Evolutionary conservation across 257 asterid species (phyloP), one percentile per base, ranked within the genome.

Genomic region (Primulina tabacum): DNA sequence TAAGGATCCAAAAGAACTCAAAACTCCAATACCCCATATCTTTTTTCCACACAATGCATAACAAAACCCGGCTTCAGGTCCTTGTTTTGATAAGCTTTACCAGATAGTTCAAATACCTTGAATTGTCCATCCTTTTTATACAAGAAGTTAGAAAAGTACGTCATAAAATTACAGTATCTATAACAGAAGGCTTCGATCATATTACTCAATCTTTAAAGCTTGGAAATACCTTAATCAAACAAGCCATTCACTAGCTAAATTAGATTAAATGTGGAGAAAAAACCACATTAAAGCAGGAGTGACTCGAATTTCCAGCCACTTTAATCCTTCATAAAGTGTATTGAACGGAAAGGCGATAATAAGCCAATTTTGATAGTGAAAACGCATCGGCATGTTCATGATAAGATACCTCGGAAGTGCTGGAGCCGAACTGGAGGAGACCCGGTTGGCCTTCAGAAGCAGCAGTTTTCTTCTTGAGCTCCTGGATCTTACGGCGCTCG

Each of bases 401-500:
- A 38, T 5, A 65, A 26, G 18, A 26, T 70, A 89, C 98, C 98
- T 94, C 99, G 14, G 99, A 94, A 63, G 92, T 88, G 77, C 99
- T 84, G 83, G 97, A 89, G 68, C 99, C 97, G 79, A 91, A 94
- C 73, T 94, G 97, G 70, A 94, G 97, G 75, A 94, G 95, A 60
- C 97, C 99, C 3, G 95, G 90, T 56, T 89, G 97, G 59, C 89
- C 97, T 28, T 88, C 61, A 11, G 92, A 82, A 53, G 95, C 69
- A 63, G 97, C 97, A 37, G 96, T 85, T 79, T 94, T 91, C 85
- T 77, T 91, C 87, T 94, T 94, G 68, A 94, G 96, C 78, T 94
- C 99, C 78, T 94, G 88, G 76, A 94, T 91, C 78, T 94, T 91
- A 62, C 88, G 88, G 77, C 97, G 89, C 89, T 94, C 99, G 11